phyloP scores from a whole-genome alignment of 177 flowering plant species.

The Vitis hybrid region DNA sequence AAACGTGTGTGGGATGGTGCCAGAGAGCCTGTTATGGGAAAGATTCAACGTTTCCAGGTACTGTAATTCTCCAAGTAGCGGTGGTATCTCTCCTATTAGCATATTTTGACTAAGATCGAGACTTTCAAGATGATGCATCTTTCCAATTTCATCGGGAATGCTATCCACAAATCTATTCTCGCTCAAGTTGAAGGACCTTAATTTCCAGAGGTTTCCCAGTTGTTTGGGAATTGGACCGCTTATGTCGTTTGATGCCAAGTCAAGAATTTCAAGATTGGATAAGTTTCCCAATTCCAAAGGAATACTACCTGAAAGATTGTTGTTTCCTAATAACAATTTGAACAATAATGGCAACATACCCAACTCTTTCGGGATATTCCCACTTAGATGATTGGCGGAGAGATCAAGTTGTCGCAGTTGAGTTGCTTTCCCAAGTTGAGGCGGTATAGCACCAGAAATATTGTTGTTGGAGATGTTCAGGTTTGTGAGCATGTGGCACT shows the following conservation, averaged over 20 bases:
- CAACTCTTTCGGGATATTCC: slow-evolving; percentile 11
- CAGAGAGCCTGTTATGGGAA: too few relatives aligned
- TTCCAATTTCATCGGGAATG: slow-evolving; percentile 13
- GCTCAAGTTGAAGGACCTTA: slow-evolving; percentile 15
- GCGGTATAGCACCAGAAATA: slow-evolving; percentile 13
- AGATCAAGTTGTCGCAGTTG: slow-evolving; percentile 11
- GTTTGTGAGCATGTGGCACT: neutral
- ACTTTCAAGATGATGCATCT: slow-evolving; percentile 6
- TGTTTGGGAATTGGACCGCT: slow-evolving; percentile 7
- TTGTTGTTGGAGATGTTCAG: slow-evolving; percentile 14
- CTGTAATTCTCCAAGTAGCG: slow-evolving; percentile 15
- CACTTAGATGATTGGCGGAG: slow-evolving; percentile 3
- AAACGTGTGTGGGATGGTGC: too few relatives aligned
- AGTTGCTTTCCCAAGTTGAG: slow-evolving; percentile 3
- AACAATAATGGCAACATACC: slow-evolving; percentile 5
- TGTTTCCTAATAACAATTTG: slow-evolving; percentile 7
- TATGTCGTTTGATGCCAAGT: slow-evolving; percentile 12
- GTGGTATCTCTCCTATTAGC: slow-evolving; percentile 25
- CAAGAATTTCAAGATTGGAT: slow-evolving; percentile 12
- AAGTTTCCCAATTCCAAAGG: slow-evolving; percentile 10
- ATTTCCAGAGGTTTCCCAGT: slow-evolving; percentile 2
- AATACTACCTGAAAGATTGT: slow-evolving; percentile 14
- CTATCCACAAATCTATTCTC: neutral
- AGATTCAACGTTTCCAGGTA: slow-evolving; percentile 14
- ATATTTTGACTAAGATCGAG: slow-evolving; percentile 21